Conservation (phyloP, 208 protist genomes). For the Phytomonas sp. region DNA sequence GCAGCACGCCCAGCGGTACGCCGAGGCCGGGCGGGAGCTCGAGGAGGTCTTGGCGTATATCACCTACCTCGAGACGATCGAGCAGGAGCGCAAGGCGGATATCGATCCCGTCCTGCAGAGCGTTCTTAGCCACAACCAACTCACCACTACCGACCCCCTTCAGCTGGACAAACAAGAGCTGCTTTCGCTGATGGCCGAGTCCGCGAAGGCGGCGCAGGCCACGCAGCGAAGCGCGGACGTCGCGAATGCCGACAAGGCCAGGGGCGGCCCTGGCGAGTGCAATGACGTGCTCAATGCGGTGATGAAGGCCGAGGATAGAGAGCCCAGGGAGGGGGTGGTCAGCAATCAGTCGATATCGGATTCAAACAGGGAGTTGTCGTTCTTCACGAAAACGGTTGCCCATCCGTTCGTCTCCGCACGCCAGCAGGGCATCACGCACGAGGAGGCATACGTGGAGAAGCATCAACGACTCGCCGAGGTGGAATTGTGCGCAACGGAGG, state of each 20-base stretch:
- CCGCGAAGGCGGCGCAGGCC: not conserved
- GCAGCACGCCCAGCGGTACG: conserved; percentile 27
- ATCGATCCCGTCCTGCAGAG: conserved; percentile 62
- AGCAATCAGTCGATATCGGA: not conserved
- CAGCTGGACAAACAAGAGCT: not conserved
- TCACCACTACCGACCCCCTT: not conserved
- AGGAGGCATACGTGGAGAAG: conserved; percentile 47
- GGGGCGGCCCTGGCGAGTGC: not conserved
- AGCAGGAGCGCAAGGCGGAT: conserved; percentile 50
- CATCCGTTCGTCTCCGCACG: conserved; percentile 63
- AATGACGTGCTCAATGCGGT: too few relatives aligned
- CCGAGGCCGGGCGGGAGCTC: conserved; percentile 35
- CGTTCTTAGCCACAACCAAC: conserved; percentile 37
- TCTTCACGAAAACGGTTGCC: conserved; percentile 25
- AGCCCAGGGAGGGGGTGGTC: not conserved
- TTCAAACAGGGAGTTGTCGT: not conserved
- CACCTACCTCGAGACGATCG: conserved; percentile 46
- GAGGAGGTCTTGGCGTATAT: conserved; percentile 64
- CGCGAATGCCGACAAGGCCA: not conserved
- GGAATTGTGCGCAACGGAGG: conserved; percentile 49
- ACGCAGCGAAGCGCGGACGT: not conserved
- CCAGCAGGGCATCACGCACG: conserved; percentile 46
- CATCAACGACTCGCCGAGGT: conserved; percentile 36
- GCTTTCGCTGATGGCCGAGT: not conserved
- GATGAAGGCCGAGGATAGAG: too few relatives aligned